Percentiles rank a stretch among this genome's conserved stretches.
phyloP scores from a whole-genome alignment of 306 rosid genomes.

The Quercus agrifolia region DNA sequence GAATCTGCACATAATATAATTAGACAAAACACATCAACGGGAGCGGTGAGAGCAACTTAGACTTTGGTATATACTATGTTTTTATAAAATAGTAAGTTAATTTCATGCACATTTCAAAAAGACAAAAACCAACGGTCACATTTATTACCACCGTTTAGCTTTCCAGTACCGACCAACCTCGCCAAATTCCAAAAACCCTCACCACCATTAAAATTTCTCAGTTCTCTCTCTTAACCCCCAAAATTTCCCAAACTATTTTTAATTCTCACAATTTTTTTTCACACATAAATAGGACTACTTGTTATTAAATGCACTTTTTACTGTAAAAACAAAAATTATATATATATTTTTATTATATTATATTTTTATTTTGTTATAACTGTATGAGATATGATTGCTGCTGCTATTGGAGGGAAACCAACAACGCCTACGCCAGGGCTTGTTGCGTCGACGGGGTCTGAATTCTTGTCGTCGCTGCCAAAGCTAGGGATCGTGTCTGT shows the following conservation, averaged over 20 bases:
- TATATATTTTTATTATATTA: too few species aligned
- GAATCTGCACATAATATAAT: too few species aligned
- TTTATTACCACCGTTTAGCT: not conserved
- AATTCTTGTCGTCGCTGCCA: slow-evolving; percentile 10
- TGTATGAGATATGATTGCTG: slow-evolving; percentile 37
- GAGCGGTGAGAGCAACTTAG: too few species aligned
- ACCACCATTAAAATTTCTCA: not conserved
- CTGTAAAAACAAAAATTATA: too few species aligned
- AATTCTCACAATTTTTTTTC: too few species aligned
- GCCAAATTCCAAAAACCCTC: not conserved
- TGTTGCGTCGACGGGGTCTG: slow-evolving; percentile 8
- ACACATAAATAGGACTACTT: too few species aligned
- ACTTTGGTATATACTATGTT: too few species aligned
- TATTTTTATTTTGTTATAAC: too few species aligned
- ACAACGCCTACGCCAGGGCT: not conserved
- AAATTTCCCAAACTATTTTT: not conserved
- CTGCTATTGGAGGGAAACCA: slow-evolving; percentile 30
- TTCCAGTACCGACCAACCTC: not conserved
- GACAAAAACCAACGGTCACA: not conserved
- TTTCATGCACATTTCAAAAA: not conserved
- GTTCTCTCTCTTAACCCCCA: not conserved
- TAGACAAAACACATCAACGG: too few species aligned
- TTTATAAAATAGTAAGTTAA: too few species aligned
- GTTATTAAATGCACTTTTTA: too few species aligned
- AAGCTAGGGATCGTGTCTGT: slow-evolving; percentile 24